These are phyloP conservation scores for Oleoguttula mirabilis DNA, from an alignment of 495 filamentous ascomycete genomes.

Conservation along the genomic window DNA sequence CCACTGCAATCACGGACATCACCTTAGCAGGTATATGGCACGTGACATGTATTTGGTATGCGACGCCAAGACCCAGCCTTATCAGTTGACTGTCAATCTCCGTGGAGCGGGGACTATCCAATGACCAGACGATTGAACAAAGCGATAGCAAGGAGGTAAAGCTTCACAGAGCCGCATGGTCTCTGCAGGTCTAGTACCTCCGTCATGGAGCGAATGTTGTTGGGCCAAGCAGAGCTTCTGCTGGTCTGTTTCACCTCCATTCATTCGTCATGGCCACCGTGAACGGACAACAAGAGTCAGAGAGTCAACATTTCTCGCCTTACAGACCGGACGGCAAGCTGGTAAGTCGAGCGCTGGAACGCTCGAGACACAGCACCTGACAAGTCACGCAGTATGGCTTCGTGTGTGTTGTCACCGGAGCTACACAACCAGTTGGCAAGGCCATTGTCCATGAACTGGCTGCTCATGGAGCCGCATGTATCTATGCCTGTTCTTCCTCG, in stretches of 20 bases:
- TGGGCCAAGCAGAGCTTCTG: too few species aligned
- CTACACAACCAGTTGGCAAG: slow-evolving; percentile 44
- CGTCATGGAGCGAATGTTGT: background rate
- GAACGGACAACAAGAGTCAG: slow-evolving; percentile 6
- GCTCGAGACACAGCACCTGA: background rate
- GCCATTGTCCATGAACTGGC: slow-evolving; percentile 47
- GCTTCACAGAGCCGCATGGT: background rate
- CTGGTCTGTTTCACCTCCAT: background rate
- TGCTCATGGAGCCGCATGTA: slow-evolving; percentile 50
- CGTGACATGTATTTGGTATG: too few species aligned
- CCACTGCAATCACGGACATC: too few species aligned
- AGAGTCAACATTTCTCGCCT: slow-evolving; percentile 40
- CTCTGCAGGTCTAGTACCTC: background rate
- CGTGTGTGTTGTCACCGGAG: slow-evolving; percentile 50
- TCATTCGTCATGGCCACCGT: slow-evolving; percentile 1
- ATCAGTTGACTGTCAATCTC: too few species aligned
- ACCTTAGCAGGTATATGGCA: too few species aligned
- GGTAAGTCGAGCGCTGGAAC: slow-evolving; percentile 26
- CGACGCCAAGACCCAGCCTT: too few species aligned
- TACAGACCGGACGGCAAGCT: slow-evolving; percentile 50
- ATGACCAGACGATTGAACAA: too few species aligned
- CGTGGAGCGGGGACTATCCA: too few species aligned
- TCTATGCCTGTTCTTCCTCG: slow-evolving; percentile 38
- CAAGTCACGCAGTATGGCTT: slow-evolving; percentile 42
- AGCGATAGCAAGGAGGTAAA: too few species aligned